Base-by-base conservation (phyloP, 306 rosid genomes). In the Dalbergia cultrata region DNA sequence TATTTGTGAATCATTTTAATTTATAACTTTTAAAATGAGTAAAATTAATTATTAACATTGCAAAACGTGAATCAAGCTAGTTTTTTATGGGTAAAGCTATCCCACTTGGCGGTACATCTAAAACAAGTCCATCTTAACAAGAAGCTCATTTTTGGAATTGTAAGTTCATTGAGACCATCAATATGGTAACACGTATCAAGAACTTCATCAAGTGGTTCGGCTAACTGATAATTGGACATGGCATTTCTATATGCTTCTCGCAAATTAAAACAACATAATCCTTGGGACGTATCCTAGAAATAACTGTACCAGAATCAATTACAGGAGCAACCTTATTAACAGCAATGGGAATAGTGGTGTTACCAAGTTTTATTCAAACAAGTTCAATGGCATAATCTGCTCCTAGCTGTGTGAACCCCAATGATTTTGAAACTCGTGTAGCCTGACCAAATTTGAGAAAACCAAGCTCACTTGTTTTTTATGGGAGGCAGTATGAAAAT, bases 311-410 rank as follows among this genome's bases (percentile, higher is more conserved):
- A 31, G 67, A 61, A 61, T 61, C 67, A 61, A 61, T 61, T 43
- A 8, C 1, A 13, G 67, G 19, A 13, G 67, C 9, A 31, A 18
- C 67, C 41, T 31, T 61, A 5, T 61, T 61, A 33, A 61, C 7
- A 31, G 67, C 9, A 8, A 61, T 61, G 41, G 67, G 43, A 61
- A 61, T 35, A 31, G 35, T 61, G 67, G 67, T 61, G 67, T 14
- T 31, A 13, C 43, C 67, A 13, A 61, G 41, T 13, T 13, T 61
- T 61, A 61, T 61, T 33, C 43, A 43, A 61, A 33, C 41, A 16
- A 61, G 43, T 16, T 26, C 9, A 61, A 61, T 26, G 41, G 5
- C 43, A 61, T 61, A 26, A 31, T 10, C 67, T 61, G 17, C 17
- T 61, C 67, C 67, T 31, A 61, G 44, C 12, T 31, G n/a, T 31